Evolutionary conservation across 208 protist genomes (phyloP), one percentile per base, ranked within the genome.

Genomic region (Trypanosoma cruzi): DNA sequence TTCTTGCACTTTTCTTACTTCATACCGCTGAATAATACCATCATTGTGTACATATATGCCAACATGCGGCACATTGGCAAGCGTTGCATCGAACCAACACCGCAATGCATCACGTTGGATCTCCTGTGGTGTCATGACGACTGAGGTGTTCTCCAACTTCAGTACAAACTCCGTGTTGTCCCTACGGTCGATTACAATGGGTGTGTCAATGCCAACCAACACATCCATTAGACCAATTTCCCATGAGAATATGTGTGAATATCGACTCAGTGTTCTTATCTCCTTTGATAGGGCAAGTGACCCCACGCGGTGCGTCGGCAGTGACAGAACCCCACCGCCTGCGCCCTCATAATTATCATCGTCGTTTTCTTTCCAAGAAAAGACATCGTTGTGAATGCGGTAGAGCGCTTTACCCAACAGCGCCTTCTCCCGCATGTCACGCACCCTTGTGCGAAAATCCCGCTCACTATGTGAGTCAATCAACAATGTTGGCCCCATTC

Each of bases 81-180:
- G 72, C 48, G 83, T 93, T 10, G 88, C 88, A 49, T 94, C 82
- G 60, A 96, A 96, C 88, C 91, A 96, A 73, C 70, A 84, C 53
- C 71, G 73, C 28, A 96, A 75, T 6, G 71, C 64, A 16, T 90
- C 85, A 11, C 77, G 82, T 61, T 88, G 84, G 58, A 68, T 6
- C 57, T 91, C 73, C 10, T 68, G 37, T 13, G 80, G 75, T 31
- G 63, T 76, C 56, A 46, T 72, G 7, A 24, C 50, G 44, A 55
- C 64, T 20, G 75, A 79, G 11, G 52, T 56, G 42, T 89, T 85
- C 56, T 83, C 72, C 16, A 95, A 36, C 28, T 79, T 77, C 34
- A 95, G 52, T 28, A 95, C 77, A 61, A 86, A 81, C 74, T 94
- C 85, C 31, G 67, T 88, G 69, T 80, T 86, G 60, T 79, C 80